Conservation (phyloP, 345 rosid genomes). For the Noccaea caerulescens region DNA sequence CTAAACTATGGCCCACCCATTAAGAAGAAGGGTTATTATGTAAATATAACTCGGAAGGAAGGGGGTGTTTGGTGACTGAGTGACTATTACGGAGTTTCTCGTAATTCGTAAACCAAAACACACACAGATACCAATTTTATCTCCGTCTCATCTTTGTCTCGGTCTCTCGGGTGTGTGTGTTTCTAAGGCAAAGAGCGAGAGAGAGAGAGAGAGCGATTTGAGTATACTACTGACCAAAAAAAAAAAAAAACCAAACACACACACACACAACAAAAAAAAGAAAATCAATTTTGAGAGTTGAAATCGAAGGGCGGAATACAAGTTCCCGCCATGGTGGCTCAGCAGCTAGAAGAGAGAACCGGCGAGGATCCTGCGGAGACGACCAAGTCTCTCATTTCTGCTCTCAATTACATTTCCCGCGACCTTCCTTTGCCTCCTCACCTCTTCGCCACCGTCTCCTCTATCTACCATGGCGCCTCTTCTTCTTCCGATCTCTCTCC, state of each 20-base stretch:
- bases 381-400: slow-evolving; percentile 77
- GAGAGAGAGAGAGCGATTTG: slow-evolving; percentile 19
- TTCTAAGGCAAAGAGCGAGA: background rate
- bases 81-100: background rate
- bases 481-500: slow-evolving; percentile 69
- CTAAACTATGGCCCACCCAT: background rate
- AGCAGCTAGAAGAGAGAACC: slow-evolving; percentile 56
- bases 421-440: slow-evolving; percentile 88
- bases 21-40: slow-evolving; percentile 3
- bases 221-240: background rate
- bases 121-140: slow-evolving; percentile 4
- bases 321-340: slow-evolving; percentile 85
- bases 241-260: background rate
- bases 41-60: slow-evolving; percentile 27
- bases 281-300: slow-evolving; percentile 29
- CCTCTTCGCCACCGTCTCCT: slow-evolving; percentile 64
- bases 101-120: slow-evolving; percentile 9
- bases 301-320: slow-evolving; percentile 38
- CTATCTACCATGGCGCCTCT: slow-evolving; percentile 59
- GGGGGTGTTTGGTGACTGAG: slow-evolving; percentile 21
- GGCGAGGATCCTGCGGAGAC: slow-evolving; percentile 52
- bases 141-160: slow-evolving; percentile 41
- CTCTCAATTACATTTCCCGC: slow-evolving; percentile 86
- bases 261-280: slow-evolving; percentile 1
- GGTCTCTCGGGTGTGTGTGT: slow-evolving; percentile 33